A percentile compares a stretch with the other conserved stretches of the same genome.
Conservation (phyloP, 495 filamentous ascomycete genomes). For the Neurospora discreta region DNA sequence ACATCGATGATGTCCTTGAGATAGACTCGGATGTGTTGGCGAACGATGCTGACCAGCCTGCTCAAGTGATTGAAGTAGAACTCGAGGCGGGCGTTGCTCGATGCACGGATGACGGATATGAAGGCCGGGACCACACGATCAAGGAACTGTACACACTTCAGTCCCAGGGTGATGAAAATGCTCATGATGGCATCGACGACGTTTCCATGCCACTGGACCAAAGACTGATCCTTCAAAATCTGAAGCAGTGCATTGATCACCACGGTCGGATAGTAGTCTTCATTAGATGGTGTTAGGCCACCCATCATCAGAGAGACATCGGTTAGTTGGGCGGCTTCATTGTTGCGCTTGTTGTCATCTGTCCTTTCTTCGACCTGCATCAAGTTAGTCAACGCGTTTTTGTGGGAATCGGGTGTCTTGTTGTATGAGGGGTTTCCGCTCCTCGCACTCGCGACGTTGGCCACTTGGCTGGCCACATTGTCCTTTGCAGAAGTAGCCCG, state of each 20-base stretch:
- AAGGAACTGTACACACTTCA: conserved; percentile 92
- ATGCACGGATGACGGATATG: conserved; percentile 69
- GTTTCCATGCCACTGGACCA: conserved; percentile 78
- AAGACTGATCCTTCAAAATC: conserved; percentile 78
- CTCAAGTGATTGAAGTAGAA: conserved; percentile 95
- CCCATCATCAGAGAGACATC: conserved; percentile 98
- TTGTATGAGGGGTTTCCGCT: conserved; percentile 8
- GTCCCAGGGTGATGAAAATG: conserved; percentile 88
- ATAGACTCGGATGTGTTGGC: conserved; percentile 87
- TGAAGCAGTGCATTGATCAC: conserved; percentile 91
- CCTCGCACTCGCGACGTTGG: not conserved
- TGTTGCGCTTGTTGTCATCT: conserved; percentile 40
- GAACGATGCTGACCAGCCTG: conserved; percentile 85
- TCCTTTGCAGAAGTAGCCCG: not conserved
- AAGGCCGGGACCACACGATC: conserved; percentile 90
- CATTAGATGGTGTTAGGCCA: conserved; percentile 88
- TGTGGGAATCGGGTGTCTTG: not conserved
- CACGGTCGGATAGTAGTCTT: conserved; percentile 97
- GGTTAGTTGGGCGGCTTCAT: conserved; percentile 55
- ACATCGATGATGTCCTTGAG: conserved; percentile 73
- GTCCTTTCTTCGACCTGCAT: conserved; percentile 42
- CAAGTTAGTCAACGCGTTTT: not conserved
- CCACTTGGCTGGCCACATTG: not conserved
- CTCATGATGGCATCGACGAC: conserved; percentile 99
- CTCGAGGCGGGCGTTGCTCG: conserved; percentile 62